Evolutionary conservation across 2,329 filamentous ascomycete species (phyloP), one percentile per base, ranked within the genome.

Genomic region (Meredithiella fracta): DNA sequence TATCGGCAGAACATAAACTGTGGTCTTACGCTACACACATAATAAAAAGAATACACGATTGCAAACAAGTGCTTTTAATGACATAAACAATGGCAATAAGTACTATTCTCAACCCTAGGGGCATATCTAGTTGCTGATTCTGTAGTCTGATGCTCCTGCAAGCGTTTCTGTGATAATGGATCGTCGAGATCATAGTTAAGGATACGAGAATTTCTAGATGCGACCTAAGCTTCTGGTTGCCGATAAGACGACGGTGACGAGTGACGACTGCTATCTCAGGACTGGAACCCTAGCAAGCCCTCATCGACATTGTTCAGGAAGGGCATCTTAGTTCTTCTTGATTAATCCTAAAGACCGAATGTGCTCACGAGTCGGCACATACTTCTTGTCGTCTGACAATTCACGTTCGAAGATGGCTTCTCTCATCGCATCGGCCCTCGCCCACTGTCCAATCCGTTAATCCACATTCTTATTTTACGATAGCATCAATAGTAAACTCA

Each of bases 321-420:
- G 79, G 63, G 92, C 86, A n/a, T n/a, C n/a, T 63, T 94, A 86
- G 62, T 92, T 84, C 69, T 88, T 88, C 65, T 84, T 83, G 63
- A 97, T 66, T 62, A 96, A 70, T 47, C 91, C 91, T 60, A 97
- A 69, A 68, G 85, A 89, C 69, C 88, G 78, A 75, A 97, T 94
- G 73, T 92, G 81, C 79, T 89, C 59, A 88, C 88, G 58, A 81
- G 84, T 65, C 87, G 82, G 67, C 92, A 86, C 72, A 86, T 80
- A 60, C 85, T 78, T 63, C 84, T 82, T 63, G 83, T 76, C 57
- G 20, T 51, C 57, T 31, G 38, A 42, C 11, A 82, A 77, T 69
- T 88, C 82, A 58, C 83, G 79, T 71, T 88, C 88, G 68, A 38
- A 70, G 90, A 94, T 52, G 54, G 90, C 91, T 58, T 77, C 75